Evolutionary conservation across 2,329 filamentous ascomycete genomes (phyloP).

Genomic region (Epichloe aotearoae): DNA sequence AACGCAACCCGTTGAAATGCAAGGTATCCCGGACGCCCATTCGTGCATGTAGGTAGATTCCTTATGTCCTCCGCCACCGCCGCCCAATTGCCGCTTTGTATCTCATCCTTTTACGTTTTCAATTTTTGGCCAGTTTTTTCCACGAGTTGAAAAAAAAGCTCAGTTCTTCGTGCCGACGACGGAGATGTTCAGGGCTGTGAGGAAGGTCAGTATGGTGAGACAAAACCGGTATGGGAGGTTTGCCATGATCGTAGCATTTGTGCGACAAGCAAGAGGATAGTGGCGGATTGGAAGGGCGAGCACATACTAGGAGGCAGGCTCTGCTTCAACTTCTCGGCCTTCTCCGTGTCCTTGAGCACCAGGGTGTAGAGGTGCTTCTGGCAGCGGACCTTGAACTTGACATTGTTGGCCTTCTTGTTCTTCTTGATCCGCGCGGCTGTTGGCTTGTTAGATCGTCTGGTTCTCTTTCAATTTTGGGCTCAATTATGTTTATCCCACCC

Average conservation of each 20-base stretch:
- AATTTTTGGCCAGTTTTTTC: conserved; percentile 4
- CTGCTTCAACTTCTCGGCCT: conserved; percentile 99
- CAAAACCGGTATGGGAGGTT: too few relatives aligned
- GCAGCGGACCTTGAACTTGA: conserved; percentile 99
- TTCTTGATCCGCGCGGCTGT: conserved; percentile 89
- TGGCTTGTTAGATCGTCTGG: neutral
- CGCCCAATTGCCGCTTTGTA: conserved; percentile 3
- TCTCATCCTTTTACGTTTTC: conserved; percentile 11
- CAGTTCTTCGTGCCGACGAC: conserved; percentile 43
- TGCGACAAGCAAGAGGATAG: too few relatives aligned
- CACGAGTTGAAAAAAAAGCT: conserved; percentile 1
- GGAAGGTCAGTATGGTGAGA: too few relatives aligned
- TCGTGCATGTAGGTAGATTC: conserved; percentile 27
- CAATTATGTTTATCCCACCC: neutral
- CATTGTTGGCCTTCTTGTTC: conserved; percentile 77
- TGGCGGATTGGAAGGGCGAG: conserved; percentile 1
- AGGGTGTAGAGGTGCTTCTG: conserved; percentile 93
- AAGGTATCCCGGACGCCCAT: conserved; percentile 43
- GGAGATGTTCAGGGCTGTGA: conserved; percentile 36
- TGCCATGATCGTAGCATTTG: too few relatives aligned
- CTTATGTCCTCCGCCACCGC: conserved; percentile 15
- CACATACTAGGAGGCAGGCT: conserved; percentile 87
- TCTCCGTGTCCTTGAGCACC: conserved; percentile 94
- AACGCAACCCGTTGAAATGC: conserved; percentile 28
- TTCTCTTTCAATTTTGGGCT: neutral